Conservation (phyloP, 2,329 filamentous ascomycete species). For the Pestalotiopsis sp. region DNA sequence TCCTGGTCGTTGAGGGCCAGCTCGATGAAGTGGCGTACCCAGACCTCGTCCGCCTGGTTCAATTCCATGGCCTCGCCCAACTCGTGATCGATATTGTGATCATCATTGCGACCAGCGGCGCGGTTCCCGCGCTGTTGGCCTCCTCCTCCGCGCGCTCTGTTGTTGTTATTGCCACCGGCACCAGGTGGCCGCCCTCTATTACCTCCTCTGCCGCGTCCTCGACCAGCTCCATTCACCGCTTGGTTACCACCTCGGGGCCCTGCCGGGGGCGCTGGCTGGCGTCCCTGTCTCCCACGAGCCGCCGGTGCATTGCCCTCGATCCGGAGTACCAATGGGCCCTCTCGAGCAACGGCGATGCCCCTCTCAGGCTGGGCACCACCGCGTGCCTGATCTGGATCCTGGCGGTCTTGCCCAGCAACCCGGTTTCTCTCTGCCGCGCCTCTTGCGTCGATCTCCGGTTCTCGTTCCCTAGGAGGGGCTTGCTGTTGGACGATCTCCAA, state of each 20-base stretch:
- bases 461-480: conserved; percentile 24
- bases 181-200: conserved; percentile 30
- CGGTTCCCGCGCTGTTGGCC: conserved; percentile 21
- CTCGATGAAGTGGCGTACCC: conserved; percentile 55
- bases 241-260: conserved; percentile 20
- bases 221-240: conserved; percentile 27
- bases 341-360: conserved; percentile 48
- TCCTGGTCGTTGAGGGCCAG: conserved; percentile 55
- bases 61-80: conserved; percentile 30
- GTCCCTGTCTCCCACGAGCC: conserved; percentile 23
- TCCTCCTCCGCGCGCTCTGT: conserved; percentile 8
- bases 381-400: conserved; percentile 24
- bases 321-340: conserved; percentile 57
- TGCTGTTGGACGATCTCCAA: conserved; percentile 16
- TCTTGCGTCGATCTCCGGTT: conserved; percentile 21
- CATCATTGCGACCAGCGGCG: conserved; percentile 13
- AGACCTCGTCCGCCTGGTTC: conserved; percentile 48
- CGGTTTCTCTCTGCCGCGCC: conserved; percentile 13
- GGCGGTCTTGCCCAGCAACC: conserved; percentile 25
- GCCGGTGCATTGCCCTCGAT: conserved; percentile 42
- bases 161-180: conserved; percentile 19
- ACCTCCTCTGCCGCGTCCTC: conserved; percentile 28
- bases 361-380: conserved; percentile 14
- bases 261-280: conserved; percentile 23
- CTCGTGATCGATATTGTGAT: conserved; percentile 18